Base-by-base conservation (phyloP, 1,284 basidiomycete genomes). In the Puccinia polysora region DNA sequence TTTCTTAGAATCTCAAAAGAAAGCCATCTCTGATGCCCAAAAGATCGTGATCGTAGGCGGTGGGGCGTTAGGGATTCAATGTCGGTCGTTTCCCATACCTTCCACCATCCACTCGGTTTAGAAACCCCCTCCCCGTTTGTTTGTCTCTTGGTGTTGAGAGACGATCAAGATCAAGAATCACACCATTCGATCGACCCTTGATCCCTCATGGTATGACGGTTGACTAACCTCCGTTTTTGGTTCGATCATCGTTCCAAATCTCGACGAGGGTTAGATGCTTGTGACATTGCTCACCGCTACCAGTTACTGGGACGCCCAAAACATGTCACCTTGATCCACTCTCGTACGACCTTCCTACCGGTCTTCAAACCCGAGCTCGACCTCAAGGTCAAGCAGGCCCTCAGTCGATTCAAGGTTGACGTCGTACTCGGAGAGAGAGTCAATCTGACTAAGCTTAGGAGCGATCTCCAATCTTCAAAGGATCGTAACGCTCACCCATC, bases 1-100 rank as follows among this genome's bases (percentile, higher is more conserved):
- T 12, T 70, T 70, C 49, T 53, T 70, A 32, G 58, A 60, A 20
- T 20, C 28, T 1, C 68, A 70, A 62, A n/a, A 63, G 23, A 6
- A 12, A 3, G 5, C 20, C 2, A 70, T 70, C 15, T 36, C 28
- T 2, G 20, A 40, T 15, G 56, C 68, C 0, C 23, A 70, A 25
- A 49, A 43, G 36, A 55, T 70, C n/a, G 47, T 70, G 14, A 70
- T 70, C n/a, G 58, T 70, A 4, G 68, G 68, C 25, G 68, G 68
- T 15, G 68, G 68, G 1, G 58, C 68, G 1, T 55, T 70, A 53
- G 68, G 68, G 36, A 70, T 70, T 30, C 56, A 62, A 60, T 70
- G 58, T 70, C 23, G 28, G 56, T 32, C 12, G 20, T n/a, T n/a
- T n/a, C n/a, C n/a, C n/a, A n/a, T n/a, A n/a, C n/a, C n/a, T n/a